Evolutionary conservation across 2,329 filamentous ascomycete genomes (phyloP), one percentile per base, ranked within the genome.

Genomic region (Fusarium sp.): DNA sequence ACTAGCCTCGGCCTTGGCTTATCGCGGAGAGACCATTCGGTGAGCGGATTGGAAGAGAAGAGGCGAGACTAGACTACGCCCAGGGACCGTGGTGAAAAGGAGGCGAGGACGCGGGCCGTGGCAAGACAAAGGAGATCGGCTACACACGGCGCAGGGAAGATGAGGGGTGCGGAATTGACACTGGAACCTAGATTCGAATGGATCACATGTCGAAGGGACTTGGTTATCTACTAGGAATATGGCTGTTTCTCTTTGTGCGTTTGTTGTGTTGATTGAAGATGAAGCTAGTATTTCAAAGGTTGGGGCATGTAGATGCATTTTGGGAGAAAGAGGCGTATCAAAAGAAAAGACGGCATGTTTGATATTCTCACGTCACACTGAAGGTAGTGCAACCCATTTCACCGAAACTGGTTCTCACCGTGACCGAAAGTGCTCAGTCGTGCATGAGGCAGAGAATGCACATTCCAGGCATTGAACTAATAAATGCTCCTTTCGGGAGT

Each of bases 81-180:
- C 72, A 65, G 66, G 68, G 50, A 72, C 59, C 32, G 58, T 64
- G 66, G 34, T 70, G 66, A 75, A 48, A 67, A 70, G 32, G 58
- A 56, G 59, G 58, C 41, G 68, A 37, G 64, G 66, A 67, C 56
- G 62, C 30, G 50, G 39, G 70, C 62, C 39, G 66, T 62, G 64
- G 67, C 66, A 61, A 71, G 76, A 63, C 57, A 48, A 68, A 73
- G 62, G 68, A 64, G 43, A 58, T 61, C 76, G 76, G 76, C 70
- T 78, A 78, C 72, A 67, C 43, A 72, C 75, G 76, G 72, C 75
- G 71, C 69, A 75, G 52, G 68, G 32, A 34, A 52, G 57, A 59
- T 32, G 43, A 63, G 64, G 64, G 71, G 65, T 39, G 71, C 67
- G 58, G 60, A 68, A 68, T 59, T 60, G 57, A 32, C 48, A 45